A percentile compares a stretch with the other conserved stretches of the same genome.
These are phyloP conservation scores for Podaxis carcinomalis DNA, from an alignment of 768 basidiomycete species.

Conservation along the genomic window DNA sequence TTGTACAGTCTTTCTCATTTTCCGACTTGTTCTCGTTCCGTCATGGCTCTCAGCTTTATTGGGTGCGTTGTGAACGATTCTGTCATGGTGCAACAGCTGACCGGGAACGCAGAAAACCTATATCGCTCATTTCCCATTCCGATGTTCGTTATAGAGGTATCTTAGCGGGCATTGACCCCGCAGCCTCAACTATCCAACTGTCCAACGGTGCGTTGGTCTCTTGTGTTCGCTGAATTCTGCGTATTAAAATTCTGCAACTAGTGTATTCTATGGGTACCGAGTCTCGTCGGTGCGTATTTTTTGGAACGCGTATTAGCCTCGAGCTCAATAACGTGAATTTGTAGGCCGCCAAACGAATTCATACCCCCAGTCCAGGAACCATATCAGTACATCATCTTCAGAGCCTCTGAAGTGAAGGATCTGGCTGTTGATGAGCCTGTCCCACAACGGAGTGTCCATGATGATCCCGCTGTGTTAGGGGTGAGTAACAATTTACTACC, in stretches of 20 bases:
- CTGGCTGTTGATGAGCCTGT: conserved; percentile 76
- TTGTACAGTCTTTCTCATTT: conserved; percentile 10
- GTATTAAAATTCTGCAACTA: conserved; percentile 20
- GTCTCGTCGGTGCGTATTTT: conserved; percentile 60
- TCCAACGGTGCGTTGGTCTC: conserved; percentile 62
- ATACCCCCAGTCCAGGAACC: conserved; percentile 82
- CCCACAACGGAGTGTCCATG: conserved; percentile 60
- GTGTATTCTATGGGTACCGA: conserved; percentile 92
- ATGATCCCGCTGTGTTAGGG: conserved; percentile 82
- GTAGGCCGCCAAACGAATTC: conserved; percentile 69
- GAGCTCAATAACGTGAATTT: neutral
- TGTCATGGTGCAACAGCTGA: neutral
- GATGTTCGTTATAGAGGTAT: conserved; percentile 90
- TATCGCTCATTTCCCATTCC: conserved; percentile 86
- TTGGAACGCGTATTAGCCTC: conserved; percentile 1
- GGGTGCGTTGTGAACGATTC: conserved; percentile 39
- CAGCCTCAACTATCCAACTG: conserved; percentile 81
- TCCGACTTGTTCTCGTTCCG: conserved; percentile 14
- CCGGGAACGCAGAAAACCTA: conserved; percentile 61
- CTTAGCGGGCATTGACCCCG: conserved; percentile 81
- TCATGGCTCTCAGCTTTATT: conserved; percentile 74
- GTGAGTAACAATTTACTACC: conserved; percentile 35
- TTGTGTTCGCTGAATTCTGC: neutral
- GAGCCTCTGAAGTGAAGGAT: conserved; percentile 86
- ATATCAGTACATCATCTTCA: conserved; percentile 89